These are phyloP conservation scores for Neophaeococcomyces mojaviensis DNA, from an alignment of 2,329 filamentous ascomycete genomes.

Conservation along the genomic window DNA sequence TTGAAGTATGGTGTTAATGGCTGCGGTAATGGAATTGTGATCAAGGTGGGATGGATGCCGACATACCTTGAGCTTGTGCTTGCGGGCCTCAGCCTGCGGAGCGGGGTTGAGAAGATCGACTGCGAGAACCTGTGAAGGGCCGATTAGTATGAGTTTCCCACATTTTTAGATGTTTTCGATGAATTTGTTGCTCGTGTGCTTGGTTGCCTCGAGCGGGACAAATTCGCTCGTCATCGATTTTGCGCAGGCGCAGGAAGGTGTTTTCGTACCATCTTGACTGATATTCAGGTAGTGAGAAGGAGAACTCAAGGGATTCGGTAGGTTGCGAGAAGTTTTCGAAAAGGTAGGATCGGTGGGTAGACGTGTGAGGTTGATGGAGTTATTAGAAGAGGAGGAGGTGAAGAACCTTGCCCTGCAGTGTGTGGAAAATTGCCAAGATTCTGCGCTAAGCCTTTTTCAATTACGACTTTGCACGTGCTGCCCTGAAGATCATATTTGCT, in stretches of 20 bases:
- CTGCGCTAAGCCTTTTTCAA: conserved; percentile 3
- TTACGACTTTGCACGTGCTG: neutral
- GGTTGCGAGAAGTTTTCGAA: neutral
- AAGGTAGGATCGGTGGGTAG: neutral
- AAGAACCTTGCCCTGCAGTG: neutral
- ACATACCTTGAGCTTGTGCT: conserved; percentile 99
- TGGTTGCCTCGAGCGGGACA: conserved; percentile 11
- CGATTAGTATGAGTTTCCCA: conserved; percentile 11
- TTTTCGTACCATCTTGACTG: conserved; percentile 62
- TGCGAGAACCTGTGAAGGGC: conserved; percentile 79
- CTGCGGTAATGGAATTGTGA: conserved; percentile 18
- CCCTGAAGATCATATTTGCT: neutral
- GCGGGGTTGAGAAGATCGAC: conserved; percentile 99
- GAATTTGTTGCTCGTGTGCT: conserved; percentile 22
- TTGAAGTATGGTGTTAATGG: conserved; percentile 18
- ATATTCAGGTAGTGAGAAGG: conserved; percentile 33
- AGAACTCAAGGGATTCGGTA: conserved; percentile 3
- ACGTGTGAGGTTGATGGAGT: conserved; percentile 6
- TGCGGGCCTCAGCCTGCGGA: conserved; percentile 94
- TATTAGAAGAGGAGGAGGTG: neutral
- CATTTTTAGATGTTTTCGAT: conserved; percentile 12
- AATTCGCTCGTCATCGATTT: conserved; percentile 16
- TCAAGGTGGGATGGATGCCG: conserved; percentile 10
- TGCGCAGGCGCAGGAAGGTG: conserved; percentile 2
- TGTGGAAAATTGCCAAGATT: neutral